These are phyloP conservation scores for Kodamaea nitidulidarum DNA, from an alignment of 805 yeast genomes.

Conservation along the genomic window DNA sequence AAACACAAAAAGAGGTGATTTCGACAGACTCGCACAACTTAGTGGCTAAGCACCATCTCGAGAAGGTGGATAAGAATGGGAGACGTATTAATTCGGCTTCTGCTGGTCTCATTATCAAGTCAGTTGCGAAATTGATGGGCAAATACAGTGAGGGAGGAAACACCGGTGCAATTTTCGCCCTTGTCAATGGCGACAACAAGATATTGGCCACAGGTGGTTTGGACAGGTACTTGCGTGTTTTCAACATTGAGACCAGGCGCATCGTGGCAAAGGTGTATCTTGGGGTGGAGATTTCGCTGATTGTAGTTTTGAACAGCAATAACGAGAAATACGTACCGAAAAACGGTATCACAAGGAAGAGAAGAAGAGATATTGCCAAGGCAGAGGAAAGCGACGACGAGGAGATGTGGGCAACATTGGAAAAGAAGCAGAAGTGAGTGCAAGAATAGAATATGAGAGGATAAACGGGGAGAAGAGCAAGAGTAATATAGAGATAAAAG, in stretches of 20 bases:
- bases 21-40: constrained; percentile 68
- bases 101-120: constrained; percentile 43
- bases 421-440: constrained; percentile 14
- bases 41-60: constrained; percentile 49
- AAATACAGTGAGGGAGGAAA: constrained; percentile 50
- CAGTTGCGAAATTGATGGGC: constrained; percentile 54
- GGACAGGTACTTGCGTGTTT: constrained; percentile 82
- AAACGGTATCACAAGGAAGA: constrained; percentile 16
- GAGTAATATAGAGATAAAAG: too few species aligned
- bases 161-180: constrained; percentile 75
- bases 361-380: constrained; percentile 22
- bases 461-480: too few species aligned
- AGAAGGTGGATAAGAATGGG: constrained; percentile 33
- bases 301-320: constrained; percentile 48
- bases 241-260: constrained; percentile 55
- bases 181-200: constrained; percentile 37
- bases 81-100: constrained; percentile 37
- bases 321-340: constrained; percentile 34
- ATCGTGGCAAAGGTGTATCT: constrained; percentile 67
- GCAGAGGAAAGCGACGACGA: constrained; percentile 32
- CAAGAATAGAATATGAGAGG: constrained; percentile 2
- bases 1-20: constrained; percentile 41
- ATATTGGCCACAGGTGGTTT: constrained; percentile 75
- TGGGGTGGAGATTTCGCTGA: constrained; percentile 64
- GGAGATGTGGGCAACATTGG: constrained; percentile 39